Percentiles rank a stretch among this genome's conserved stretches.
Conservation (phyloP, 495 filamentous ascomycete genomes). For the Trichoderma reesei region DNA sequence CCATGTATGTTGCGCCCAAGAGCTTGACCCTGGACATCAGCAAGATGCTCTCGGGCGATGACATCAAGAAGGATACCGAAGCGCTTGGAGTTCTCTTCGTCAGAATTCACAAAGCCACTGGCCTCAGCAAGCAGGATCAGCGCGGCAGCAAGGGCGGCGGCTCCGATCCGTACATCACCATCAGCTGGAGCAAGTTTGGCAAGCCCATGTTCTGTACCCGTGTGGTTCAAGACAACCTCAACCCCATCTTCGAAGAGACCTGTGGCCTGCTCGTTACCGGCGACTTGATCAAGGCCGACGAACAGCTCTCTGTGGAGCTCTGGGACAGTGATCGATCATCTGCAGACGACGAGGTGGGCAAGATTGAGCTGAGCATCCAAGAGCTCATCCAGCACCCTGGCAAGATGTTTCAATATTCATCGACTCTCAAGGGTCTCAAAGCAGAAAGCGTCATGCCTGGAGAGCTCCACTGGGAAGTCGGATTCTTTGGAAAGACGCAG, state of each 20-base stretch:
- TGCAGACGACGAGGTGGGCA: conserved; percentile 89
- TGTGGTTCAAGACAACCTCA: conserved; percentile 88
- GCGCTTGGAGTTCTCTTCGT: conserved; percentile 85
- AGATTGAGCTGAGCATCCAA: conserved; percentile 84
- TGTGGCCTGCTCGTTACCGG: conserved; percentile 79
- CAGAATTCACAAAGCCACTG: conserved; percentile 76
- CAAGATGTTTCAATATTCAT: conserved; percentile 86
- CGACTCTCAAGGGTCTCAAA: conserved; percentile 68
- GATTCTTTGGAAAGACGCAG: conserved; percentile 82
- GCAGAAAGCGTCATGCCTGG: conserved; percentile 84
- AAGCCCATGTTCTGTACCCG: conserved; percentile 97
- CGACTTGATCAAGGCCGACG: conserved; percentile 83
- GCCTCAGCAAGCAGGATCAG: conserved; percentile 84
- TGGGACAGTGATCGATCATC: conserved; percentile 89
- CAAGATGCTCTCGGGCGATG: conserved; percentile 81
- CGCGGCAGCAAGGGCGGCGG: conserved; percentile 78
- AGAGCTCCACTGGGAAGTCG: conserved; percentile 90
- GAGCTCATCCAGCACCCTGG: conserved; percentile 91
- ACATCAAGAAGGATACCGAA: conserved; percentile 77
- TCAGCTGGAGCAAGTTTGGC: conserved; percentile 69
- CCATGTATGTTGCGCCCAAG: conserved; percentile 94
- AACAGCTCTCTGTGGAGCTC: conserved; percentile 85
- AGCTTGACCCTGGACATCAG: conserved; percentile 85
- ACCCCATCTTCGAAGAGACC: conserved; percentile 86
- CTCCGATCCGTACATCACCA: conserved; percentile 83